Base-by-base conservation (phyloP, 2,329 filamentous ascomycete species). In the Cyanodermella asteris region DNA sequence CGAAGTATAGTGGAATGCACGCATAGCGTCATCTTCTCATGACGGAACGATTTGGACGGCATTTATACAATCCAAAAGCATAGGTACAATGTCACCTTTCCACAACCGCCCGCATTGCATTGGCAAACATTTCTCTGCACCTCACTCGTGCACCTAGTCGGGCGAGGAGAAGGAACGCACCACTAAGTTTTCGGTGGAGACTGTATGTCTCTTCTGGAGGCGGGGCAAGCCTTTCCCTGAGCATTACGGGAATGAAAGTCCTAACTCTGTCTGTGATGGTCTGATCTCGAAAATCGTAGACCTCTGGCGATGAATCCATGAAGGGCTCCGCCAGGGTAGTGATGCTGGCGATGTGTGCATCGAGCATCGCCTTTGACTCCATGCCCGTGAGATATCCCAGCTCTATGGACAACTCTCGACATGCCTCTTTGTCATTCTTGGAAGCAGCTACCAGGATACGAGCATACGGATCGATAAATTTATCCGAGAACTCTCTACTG, bases 171-270 rank as follows among this genome's bases (percentile, higher is more conserved):
- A 97, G 50, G 44, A 97, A 97, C 0, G 87, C 90, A 0, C 87
- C 87, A 45, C 81, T 91, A 27, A 97, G 53, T 54, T 97, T 97
- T 31, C 87, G 66, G 49, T 97, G 87, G 40, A 97, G 51, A 44
- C 74, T 84, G 44, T 97, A 97, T 26, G 87, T 97, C 58, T 97
- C 87, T 52, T 97, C 90, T 0, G 87, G 87, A 13, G 90, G 87
- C 13, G 87, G 84, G 10, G 78, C 69, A 12, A 97, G 53, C 18
- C 87, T 56, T 55, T 97, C 87, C 28, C 67, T 65, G 23, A 97
- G 60, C 87, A 97, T 97, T 26, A 91, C 56, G 10, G 87, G 87
- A 36, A 97, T 94, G 26, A 91, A 60, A 4, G 59, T 64, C 40
- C 82, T 71, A 29, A 97, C 84, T 22, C 90, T 64, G 42, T 94